These are phyloP conservation scores for Nannizziopsis barbatae DNA, from an alignment of 2,329 filamentous ascomycete species.

Conservation along the genomic window DNA sequence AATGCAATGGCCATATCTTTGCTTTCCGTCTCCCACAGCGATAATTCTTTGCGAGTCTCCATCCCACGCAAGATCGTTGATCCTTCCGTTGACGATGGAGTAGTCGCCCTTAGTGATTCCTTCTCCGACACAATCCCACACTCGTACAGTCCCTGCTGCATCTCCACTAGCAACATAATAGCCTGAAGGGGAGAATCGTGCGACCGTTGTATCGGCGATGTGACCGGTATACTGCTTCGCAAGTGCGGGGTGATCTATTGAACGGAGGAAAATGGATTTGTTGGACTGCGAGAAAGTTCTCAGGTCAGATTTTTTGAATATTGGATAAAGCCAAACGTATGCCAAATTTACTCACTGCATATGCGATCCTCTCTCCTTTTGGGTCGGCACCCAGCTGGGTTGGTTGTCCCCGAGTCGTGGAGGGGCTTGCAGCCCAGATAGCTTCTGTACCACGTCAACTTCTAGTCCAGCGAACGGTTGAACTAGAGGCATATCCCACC, in stretches of 20 bases:
- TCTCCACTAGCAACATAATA: conserved; percentile 94
- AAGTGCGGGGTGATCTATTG: conserved; percentile 75
- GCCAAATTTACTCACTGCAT: conserved; percentile 54
- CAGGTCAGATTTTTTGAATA: background rate
- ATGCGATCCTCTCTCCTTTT: conserved; percentile 85
- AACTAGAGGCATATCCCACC: conserved; percentile 22
- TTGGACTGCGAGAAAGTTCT: conserved; percentile 53
- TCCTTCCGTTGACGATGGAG: conserved; percentile 81
- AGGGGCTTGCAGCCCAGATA: conserved; percentile 77
- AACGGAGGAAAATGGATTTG: conserved; percentile 92
- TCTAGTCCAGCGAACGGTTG: background rate
- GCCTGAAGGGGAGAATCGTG: conserved; percentile 84
- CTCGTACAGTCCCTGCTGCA: conserved; percentile 66
- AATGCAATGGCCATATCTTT: conserved; percentile 87
- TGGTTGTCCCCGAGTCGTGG: conserved; percentile 72
- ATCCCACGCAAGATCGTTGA: conserved; percentile 96
- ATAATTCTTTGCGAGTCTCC: conserved; percentile 94
- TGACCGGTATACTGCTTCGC: conserved; percentile 88
- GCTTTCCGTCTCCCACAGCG: conserved; percentile 87
- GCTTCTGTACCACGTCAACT: conserved; percentile 39
- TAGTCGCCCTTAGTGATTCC: conserved; percentile 91
- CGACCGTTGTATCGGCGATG: conserved; percentile 78
- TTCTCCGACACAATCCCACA: conserved; percentile 82
- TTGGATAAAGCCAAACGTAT: background rate
- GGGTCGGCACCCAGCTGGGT: conserved; percentile 79